phyloP scores from a whole-genome alignment of 257 asterid species.

The Solanum corneliomulleri region DNA sequence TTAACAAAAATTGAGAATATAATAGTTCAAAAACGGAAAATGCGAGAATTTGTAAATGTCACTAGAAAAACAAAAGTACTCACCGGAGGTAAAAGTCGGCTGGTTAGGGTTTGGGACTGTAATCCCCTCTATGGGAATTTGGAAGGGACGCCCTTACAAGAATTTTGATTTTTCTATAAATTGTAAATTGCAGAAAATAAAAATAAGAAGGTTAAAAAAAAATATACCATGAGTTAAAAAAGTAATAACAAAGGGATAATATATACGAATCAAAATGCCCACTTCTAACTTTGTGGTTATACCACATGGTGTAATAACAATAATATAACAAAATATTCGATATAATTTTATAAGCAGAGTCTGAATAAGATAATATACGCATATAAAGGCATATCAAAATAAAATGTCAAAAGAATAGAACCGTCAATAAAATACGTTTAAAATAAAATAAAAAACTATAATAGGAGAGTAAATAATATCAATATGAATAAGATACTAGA shows the following conservation, averaged over 20 bases:
- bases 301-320: neutral
- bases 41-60: neutral
- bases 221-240: neutral
- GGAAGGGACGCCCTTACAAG: neutral
- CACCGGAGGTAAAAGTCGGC: constrained; percentile 2
- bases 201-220: neutral
- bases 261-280: neutral
- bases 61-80: neutral
- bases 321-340: neutral
- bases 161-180: neutral
- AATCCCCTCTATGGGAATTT: neutral
- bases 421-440: neutral
- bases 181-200: neutral
- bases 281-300: neutral
- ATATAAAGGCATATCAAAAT: neutral
- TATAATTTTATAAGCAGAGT: neutral
- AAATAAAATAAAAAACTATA: neutral
- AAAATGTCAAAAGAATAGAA: neutral
- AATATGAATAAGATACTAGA: neutral
- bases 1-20: neutral
- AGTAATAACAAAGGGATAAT: neutral
- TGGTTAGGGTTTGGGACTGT: constrained; percentile 1
- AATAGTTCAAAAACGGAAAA: neutral
- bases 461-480: neutral
- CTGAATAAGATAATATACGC: neutral